Conservation (phyloP, 2,329 filamentous ascomycete species). For the Penicillium sp. region DNA sequence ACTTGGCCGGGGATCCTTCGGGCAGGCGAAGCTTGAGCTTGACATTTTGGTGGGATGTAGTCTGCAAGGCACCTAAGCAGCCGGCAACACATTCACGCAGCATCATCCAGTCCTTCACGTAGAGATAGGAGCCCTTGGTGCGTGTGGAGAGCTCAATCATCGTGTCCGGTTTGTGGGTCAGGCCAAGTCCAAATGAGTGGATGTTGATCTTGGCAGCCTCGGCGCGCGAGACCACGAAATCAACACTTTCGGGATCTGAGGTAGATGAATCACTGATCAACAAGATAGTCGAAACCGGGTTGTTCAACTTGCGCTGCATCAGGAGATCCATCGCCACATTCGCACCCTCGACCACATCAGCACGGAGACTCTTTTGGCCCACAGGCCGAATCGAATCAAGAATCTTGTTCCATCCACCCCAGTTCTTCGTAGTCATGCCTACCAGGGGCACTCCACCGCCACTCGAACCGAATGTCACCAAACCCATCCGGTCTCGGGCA, state of each 20-base stretch:
- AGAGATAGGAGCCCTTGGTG: constrained; percentile 96
- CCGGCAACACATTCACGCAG: constrained; percentile 92
- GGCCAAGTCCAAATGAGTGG: constrained; percentile 91
- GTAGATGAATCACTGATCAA: constrained; percentile 97
- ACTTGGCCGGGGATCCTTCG: constrained; percentile 95
- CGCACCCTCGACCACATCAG: constrained; percentile 94
- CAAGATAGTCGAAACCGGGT: constrained; percentile 91
- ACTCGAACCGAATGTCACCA: constrained; percentile 95
- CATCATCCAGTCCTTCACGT: constrained; percentile 99
- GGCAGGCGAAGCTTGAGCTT: constrained; percentile 92
- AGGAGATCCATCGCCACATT: constrained; percentile 98
- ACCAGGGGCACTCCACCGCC: constrained; percentile 91
- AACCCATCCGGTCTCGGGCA: constrained; percentile 91
- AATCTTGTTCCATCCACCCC: constrained; percentile 87
- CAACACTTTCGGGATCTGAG: constrained; percentile 89
- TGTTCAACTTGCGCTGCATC: constrained; percentile 96
- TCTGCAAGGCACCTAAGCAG: constrained; percentile 87
- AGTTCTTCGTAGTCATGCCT: constrained; percentile 96
- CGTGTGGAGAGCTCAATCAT: constrained; percentile 96
- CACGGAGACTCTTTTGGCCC: constrained; percentile 92
- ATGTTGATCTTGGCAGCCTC: constrained; percentile 98
- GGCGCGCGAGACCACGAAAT: constrained; percentile 94
- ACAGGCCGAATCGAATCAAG: constrained; percentile 87
- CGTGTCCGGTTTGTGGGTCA: constrained; percentile 97
- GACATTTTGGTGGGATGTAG: constrained; percentile 95